A percentile compares a stretch with the other conserved stretches of the same genome.
Evolutionary conservation across 805 yeast species (phyloP).

Genomic region (Tetrapisispora taiwanensis): DNA sequence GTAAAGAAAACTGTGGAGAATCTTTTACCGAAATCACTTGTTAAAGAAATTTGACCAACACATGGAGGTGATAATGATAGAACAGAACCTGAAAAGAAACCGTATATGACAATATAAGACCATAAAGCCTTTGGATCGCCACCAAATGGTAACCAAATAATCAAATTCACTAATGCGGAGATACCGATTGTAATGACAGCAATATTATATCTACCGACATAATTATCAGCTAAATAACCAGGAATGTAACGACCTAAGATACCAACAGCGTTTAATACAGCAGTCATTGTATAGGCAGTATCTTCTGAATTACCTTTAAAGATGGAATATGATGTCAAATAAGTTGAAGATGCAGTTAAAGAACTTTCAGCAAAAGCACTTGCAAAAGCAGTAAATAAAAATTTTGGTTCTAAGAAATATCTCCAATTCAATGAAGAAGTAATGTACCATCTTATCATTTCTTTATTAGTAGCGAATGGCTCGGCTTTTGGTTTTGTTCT

Average conservation of each 20-base stretch:
- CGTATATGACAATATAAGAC: conserved; percentile 42
- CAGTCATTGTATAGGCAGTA: conserved; percentile 38
- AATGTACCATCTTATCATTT: conserved; percentile 21
- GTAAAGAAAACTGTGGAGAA: conserved; percentile 49
- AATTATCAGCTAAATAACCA: conserved; percentile 36
- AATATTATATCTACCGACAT: conserved; percentile 44
- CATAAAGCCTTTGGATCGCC: conserved; percentile 28
- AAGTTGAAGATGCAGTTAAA: conserved; percentile 39
- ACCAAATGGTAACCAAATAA: conserved; percentile 38
- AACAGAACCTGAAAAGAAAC: conserved; percentile 47
- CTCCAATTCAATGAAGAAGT: conserved; percentile 25
- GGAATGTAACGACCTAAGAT: conserved; percentile 38
- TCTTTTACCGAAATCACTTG: conserved; percentile 44
- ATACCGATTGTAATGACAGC: conserved; percentile 31
- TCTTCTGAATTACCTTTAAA: conserved; percentile 37
- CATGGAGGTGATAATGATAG: conserved; percentile 51
- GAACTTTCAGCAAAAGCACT: conserved; percentile 40
- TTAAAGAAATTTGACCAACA: conserved; percentile 47
- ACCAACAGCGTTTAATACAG: conserved; percentile 39
- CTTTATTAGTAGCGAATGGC: conserved; percentile 32
- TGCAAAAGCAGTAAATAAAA: conserved; percentile 34
- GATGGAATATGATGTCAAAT: conserved; percentile 43
- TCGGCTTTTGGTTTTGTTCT: conserved; percentile 25
- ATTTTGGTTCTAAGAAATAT: conserved; percentile 36
- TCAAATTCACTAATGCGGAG: conserved; percentile 30